Evolutionary conservation across 2,329 filamentous ascomycete genomes (phyloP).

Genomic region (Lachnum nothofagi): DNA sequence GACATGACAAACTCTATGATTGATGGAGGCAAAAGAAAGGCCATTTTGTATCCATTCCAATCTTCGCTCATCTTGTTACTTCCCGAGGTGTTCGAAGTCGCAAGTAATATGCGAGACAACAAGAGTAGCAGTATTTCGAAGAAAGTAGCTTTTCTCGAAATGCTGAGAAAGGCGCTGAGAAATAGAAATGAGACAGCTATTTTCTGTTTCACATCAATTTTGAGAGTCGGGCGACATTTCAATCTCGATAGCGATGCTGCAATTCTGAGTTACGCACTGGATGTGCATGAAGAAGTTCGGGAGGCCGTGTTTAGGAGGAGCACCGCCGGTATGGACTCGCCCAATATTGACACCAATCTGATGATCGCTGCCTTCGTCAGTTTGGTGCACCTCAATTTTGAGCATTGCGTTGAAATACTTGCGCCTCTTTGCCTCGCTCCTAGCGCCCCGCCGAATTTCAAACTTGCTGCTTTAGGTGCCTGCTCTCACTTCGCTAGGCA

Average conservation of each 20-base stretch:
- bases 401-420: slow-evolving; percentile 52
- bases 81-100: slow-evolving; percentile 66
- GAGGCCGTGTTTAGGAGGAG: slow-evolving; percentile 59
- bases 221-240: slow-evolving; percentile 61
- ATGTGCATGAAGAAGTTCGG: slow-evolving; percentile 63
- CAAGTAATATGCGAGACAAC: slow-evolving; percentile 60
- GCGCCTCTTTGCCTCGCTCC: slow-evolving; percentile 52
- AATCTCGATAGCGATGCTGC: slow-evolving; percentile 55
- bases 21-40: slow-evolving; percentile 52
- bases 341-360: slow-evolving; percentile 56
- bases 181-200: slow-evolving; percentile 63
- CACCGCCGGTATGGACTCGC: slow-evolving; percentile 42
- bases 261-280: slow-evolving; percentile 59
- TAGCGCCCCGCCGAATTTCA: slow-evolving; percentile 55
- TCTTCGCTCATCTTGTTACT: slow-evolving; percentile 57
- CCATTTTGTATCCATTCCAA: slow-evolving; percentile 57
- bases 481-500: slow-evolving; percentile 58
- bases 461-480: slow-evolving; percentile 57
- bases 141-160: slow-evolving; percentile 61
- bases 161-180: slow-evolving; percentile 55
- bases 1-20: slow-evolving; percentile 61
- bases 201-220: slow-evolving; percentile 59
- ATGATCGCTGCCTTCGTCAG: slow-evolving; percentile 64
- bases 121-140: slow-evolving; percentile 60
- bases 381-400: slow-evolving; percentile 56